These are phyloP conservation scores for Jacaranda copaia DNA, from an alignment of 257 asterid species.

Conservation along the genomic window DNA sequence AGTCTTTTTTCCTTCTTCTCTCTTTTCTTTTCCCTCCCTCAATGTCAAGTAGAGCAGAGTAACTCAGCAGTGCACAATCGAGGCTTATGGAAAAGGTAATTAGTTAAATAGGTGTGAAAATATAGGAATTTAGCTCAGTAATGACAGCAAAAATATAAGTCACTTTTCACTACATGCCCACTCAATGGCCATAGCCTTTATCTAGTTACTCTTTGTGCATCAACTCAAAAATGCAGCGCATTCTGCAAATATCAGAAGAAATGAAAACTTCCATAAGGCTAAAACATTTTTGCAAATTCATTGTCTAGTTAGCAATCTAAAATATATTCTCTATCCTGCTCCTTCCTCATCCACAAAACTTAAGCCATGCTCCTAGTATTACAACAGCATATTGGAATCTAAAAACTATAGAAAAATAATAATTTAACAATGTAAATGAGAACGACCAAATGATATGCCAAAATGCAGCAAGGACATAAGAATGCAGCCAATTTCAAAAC, in stretches of 20 bases:
- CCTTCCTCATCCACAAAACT: constrained; percentile 25
- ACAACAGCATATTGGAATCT: no score
- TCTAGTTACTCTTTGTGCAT: constrained; percentile 14
- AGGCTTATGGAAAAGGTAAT: not conserved
- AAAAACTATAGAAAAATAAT: not conserved
- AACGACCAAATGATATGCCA: constrained; percentile 18
- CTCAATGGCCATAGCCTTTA: constrained; percentile 13
- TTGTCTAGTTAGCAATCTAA: not conserved
- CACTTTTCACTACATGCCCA: not conserved
- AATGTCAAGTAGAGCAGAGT: no score
- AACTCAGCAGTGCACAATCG: no score
- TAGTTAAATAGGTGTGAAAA: not conserved
- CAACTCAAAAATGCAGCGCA: constrained; percentile 14
- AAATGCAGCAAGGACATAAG: not conserved
- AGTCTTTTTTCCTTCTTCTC: no score
- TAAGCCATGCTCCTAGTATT: not conserved
- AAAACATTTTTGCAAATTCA: constrained; percentile 4
- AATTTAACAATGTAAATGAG: not conserved
- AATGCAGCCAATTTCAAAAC: constrained; percentile 16
- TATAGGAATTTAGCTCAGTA: not conserved
- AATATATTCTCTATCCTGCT: not conserved
- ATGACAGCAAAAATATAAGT: constrained; percentile 1
- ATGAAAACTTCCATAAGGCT: not conserved
- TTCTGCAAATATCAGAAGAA: constrained; percentile 1
- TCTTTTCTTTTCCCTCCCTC: no score